A percentile compares a stretch with the other conserved stretches of the same genome.
Conservation (phyloP, 1,284 basidiomycete genomes). For the Pholiota adiposa region DNA sequence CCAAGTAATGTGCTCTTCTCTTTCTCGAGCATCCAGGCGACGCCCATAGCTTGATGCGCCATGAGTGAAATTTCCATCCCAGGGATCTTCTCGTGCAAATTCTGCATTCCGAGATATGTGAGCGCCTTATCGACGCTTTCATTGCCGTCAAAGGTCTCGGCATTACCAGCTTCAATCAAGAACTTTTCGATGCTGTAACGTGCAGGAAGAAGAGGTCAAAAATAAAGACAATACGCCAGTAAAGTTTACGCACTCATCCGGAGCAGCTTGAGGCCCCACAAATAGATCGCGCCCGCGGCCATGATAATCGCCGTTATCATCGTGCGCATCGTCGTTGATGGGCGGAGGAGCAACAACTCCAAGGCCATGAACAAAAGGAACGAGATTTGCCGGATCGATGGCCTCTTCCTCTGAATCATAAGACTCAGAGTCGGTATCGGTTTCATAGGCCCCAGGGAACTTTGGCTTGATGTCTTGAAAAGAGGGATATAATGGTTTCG, state of each 20-base stretch:
- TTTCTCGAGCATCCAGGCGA: slow-evolving; percentile 68
- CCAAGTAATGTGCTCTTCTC: slow-evolving; percentile 50
- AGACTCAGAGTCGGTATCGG: slow-evolving; percentile 12
- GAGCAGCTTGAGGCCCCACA: slow-evolving; percentile 46
- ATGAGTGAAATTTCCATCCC: slow-evolving; percentile 62
- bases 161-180: slow-evolving; percentile 56
- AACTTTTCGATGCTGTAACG: slow-evolving; percentile 54
- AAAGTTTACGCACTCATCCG: slow-evolving; percentile 48
- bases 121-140: slow-evolving; percentile 53
- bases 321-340: slow-evolving; percentile 33
- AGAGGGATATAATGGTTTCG: slow-evolving; percentile 13
- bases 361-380: slow-evolving; percentile 25
- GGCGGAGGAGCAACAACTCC: slow-evolving; percentile 28
- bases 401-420: slow-evolving; percentile 17
- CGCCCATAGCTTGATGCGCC: slow-evolving; percentile 69
- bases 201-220: slow-evolving; percentile 1
- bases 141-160: slow-evolving; percentile 58
- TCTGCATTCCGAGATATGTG: slow-evolving; percentile 37
- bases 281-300: slow-evolving; percentile 50
- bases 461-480: neutral
- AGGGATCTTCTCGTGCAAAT: slow-evolving; percentile 44
- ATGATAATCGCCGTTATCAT: slow-evolving; percentile 47
- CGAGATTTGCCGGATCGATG: slow-evolving; percentile 7
- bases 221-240: neutral
- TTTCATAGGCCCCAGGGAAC: neutral